Conservation (phyloP, 805 yeast genomes). For the Starmerella etchellsii region DNA sequence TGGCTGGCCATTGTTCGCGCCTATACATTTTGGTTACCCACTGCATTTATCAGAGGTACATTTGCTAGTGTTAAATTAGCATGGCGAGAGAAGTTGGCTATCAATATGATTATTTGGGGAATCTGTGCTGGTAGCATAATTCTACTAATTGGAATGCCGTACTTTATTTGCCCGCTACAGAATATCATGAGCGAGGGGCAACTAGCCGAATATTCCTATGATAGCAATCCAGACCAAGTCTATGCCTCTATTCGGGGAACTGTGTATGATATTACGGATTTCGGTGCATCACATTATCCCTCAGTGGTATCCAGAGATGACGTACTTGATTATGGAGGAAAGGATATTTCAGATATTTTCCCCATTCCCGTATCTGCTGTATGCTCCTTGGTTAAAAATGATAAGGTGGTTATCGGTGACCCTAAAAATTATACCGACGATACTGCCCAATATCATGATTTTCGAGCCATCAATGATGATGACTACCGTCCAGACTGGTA, state of each 20-base stretch:
- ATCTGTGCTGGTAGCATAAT: constrained; percentile 26
- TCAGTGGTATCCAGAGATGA: constrained; percentile 27
- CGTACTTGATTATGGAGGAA: constrained; percentile 30
- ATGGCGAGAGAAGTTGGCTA: constrained; percentile 34
- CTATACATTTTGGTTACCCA: constrained; percentile 33
- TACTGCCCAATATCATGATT: constrained; percentile 32
- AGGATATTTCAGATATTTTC: constrained; percentile 27
- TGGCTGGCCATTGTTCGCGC: constrained; percentile 31
- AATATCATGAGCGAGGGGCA: constrained; percentile 28
- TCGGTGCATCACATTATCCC: constrained; percentile 31
- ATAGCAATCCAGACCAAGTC: constrained; percentile 25
- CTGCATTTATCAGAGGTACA: constrained; percentile 25
- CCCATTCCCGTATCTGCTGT: constrained; percentile 32
- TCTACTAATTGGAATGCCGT: constrained; percentile 30
- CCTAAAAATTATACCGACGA: constrained; percentile 29
- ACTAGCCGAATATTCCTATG: constrained; percentile 24
- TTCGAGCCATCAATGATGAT: constrained; percentile 26
- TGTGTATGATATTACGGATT: constrained; percentile 30
- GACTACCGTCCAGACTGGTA: constrained; percentile 35
- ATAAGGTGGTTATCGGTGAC: constrained; percentile 24
- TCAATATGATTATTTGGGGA: constrained; percentile 32
- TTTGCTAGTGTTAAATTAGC: constrained; percentile 30
- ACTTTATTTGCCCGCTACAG: constrained; percentile 31
- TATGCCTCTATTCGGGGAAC: constrained; percentile 30
- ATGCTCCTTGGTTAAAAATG: constrained; percentile 27